phyloP scores from a whole-genome alignment of 2,329 filamentous ascomycete species.

The Colletotrichum aenigma region DNA sequence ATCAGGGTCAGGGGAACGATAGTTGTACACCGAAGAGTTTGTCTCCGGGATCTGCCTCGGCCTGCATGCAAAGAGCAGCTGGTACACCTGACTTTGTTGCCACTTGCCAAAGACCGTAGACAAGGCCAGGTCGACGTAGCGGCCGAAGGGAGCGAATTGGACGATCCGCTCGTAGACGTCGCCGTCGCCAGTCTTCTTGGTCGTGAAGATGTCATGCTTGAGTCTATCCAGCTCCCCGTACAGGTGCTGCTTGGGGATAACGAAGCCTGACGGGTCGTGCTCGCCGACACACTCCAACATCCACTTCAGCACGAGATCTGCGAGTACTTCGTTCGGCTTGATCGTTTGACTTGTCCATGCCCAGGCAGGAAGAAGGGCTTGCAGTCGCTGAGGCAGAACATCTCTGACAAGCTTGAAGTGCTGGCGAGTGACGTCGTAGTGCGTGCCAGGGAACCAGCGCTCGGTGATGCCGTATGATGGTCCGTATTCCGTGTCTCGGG shows the following conservation, averaged over 20 bases:
- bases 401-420: constrained; percentile 21
- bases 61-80: constrained; percentile 6
- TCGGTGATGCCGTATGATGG: constrained; percentile 20
- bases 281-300: constrained; percentile 21
- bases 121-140: neutral
- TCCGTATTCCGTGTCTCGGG: constrained; percentile 3
- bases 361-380: constrained; percentile 31
- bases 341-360: constrained; percentile 21
- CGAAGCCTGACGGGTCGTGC: constrained; percentile 15
- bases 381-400: constrained; percentile 20
- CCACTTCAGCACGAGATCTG: constrained; percentile 23
- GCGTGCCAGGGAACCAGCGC: constrained; percentile 27
- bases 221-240: neutral
- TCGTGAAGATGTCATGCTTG: neutral
- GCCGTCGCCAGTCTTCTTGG: neutral
- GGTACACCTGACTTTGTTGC: neutral
- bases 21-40: constrained; percentile 11
- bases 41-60: neutral
- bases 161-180: neutral
- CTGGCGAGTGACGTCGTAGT: constrained; percentile 27
- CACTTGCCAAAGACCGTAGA: neutral
- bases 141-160: neutral
- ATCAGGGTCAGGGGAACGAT: neutral
- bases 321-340: constrained; percentile 24
- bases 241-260: neutral